Conservation (phyloP, 2,329 filamentous ascomycete species). For the Aspergillus novofumigatus region DNA sequence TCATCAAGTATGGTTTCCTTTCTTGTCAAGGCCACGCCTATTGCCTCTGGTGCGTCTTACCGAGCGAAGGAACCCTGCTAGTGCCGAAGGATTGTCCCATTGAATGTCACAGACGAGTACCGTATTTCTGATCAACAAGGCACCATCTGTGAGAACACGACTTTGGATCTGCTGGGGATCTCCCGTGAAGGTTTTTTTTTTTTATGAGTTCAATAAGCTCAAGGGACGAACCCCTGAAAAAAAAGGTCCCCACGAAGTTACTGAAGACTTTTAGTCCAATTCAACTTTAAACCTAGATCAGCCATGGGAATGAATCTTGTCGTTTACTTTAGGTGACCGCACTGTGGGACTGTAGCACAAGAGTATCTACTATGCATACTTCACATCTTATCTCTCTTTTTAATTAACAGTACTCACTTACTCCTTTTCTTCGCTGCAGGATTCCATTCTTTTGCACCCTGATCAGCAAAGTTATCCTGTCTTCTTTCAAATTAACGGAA, state of each 20-base stretch:
- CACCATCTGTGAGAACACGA: neutral
- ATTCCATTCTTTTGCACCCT: neutral
- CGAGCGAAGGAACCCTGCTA: neutral
- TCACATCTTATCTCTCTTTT: neutral
- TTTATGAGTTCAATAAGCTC: conserved; percentile 11
- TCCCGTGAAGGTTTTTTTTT: conserved; percentile 30
- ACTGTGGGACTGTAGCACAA: neutral
- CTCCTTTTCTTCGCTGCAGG: neutral
- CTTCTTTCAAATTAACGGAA: neutral
- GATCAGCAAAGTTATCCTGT: neutral
- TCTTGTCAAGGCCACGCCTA: neutral
- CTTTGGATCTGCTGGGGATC: conserved; percentile 34
- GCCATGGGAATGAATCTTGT: neutral
- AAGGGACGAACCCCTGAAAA: conserved; percentile 20
- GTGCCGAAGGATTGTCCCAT: neutral
- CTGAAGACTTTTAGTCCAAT: conserved; percentile 16
- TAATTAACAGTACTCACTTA: neutral
- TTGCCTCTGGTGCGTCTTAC: neutral
- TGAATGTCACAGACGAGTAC: neutral
- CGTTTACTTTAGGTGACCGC: neutral
- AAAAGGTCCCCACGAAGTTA: conserved; percentile 15
- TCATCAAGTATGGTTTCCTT: neutral
- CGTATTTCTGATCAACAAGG: neutral
- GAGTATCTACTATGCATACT: neutral
- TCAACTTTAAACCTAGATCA: conserved; percentile 16